Evolutionary conservation across 2,329 filamentous ascomycete species (phyloP).

Genomic region (Fusarium sp.): DNA sequence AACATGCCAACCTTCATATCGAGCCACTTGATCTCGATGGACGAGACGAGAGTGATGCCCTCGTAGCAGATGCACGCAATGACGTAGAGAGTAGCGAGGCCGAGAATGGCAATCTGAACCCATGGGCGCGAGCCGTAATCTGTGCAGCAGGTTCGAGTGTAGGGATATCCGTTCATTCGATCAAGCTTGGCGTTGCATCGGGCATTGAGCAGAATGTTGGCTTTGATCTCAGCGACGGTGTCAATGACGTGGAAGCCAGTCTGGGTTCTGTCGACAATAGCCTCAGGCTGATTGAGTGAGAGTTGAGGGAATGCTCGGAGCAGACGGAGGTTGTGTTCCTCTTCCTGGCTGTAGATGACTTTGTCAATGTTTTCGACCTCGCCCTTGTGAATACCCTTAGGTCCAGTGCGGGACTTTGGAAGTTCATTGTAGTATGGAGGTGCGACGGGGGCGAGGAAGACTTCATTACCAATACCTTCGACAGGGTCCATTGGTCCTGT

Average conservation of each 20-base stretch:
- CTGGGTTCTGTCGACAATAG: constrained; percentile 31
- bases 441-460: constrained; percentile 44
- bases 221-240: constrained; percentile 46
- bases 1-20: constrained; percentile 42
- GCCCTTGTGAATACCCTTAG: constrained; percentile 35
- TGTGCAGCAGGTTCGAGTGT: constrained; percentile 63
- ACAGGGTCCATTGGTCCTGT: constrained; percentile 33
- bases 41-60: constrained; percentile 17
- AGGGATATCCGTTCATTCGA: constrained; percentile 50
- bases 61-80: constrained; percentile 33
- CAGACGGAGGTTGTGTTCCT: constrained; percentile 31
- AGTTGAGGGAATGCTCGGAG: constrained; percentile 34
- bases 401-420: constrained; percentile 18
- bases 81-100: constrained; percentile 27
- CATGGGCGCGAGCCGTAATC: constrained; percentile 50
- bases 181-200: constrained; percentile 59
- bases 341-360: constrained; percentile 15
- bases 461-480: constrained; percentile 43
- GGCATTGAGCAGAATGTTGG: constrained; percentile 59
- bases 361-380: constrained; percentile 40
- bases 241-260: constrained; percentile 48
- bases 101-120: constrained; percentile 39
- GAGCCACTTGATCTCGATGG: constrained; percentile 21
- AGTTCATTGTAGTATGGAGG: constrained; percentile 37
- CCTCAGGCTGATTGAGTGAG: constrained; percentile 29